Percentiles rank a stretch among this genome's conserved stretches.
Conservation (phyloP, 805 yeast genomes). For the Allodekkera sacchari region DNA sequence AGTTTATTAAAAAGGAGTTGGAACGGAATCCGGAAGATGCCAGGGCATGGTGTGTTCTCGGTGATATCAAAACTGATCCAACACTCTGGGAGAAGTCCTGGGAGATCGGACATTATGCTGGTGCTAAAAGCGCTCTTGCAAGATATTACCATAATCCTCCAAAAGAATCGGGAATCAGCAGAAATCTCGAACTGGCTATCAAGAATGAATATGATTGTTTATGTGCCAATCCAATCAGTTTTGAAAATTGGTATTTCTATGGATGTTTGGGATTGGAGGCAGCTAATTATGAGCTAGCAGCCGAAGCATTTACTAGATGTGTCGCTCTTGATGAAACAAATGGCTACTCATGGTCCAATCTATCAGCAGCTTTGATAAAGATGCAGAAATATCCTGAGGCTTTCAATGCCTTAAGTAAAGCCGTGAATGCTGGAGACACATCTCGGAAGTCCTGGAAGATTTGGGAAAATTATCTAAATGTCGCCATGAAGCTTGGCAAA, state of each 20-base stretch:
- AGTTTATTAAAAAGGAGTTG: constrained; percentile 47
- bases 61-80: constrained; percentile 78
- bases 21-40: constrained; percentile 62
- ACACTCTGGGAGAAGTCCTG: constrained; percentile 76
- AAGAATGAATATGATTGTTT: constrained; percentile 69
- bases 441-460: constrained; percentile 75
- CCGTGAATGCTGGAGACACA: constrained; percentile 60
- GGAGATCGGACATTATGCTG: constrained; percentile 73
- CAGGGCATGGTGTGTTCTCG: constrained; percentile 73
- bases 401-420: constrained; percentile 73
- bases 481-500: constrained; percentile 73
- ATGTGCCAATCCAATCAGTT: constrained; percentile 60
- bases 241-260: constrained; percentile 84
- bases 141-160: constrained; percentile 66
- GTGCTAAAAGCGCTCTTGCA: constrained; percentile 80
- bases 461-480: constrained; percentile 79
- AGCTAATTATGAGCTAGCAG: constrained; percentile 63
- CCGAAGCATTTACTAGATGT: constrained; percentile 89
- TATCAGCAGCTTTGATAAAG: constrained; percentile 70
- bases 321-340: constrained; percentile 76
- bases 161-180: constrained; percentile 36
- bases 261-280: constrained; percentile 85
- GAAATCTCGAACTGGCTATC: constrained; percentile 47
- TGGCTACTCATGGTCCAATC: constrained; percentile 83
- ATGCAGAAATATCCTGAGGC: constrained; percentile 67